These are phyloP conservation scores for Boletus eberwhitei DNA, from an alignment of 768 basidiomycete species.

Conservation along the genomic window DNA sequence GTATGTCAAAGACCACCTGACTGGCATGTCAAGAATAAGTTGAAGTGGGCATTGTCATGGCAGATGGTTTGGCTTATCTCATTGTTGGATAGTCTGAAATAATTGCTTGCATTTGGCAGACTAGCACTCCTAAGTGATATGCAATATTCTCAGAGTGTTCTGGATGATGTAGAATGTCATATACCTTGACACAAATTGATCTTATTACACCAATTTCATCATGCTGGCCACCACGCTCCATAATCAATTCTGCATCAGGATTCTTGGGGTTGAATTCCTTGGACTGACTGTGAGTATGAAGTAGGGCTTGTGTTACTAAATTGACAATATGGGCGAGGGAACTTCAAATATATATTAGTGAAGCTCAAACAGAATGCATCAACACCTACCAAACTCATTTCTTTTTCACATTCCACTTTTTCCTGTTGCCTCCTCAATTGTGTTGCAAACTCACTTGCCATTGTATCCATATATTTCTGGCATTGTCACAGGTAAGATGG, in stretches of 20 bases:
- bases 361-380: no score
- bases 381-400: neutral
- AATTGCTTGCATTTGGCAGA: neutral
- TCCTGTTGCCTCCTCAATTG: neutral
- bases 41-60: neutral
- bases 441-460: conserved; percentile 27
- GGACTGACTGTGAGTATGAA: neutral
- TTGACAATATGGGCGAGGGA: neutral
- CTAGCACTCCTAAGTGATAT: neutral
- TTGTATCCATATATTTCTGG: conserved; percentile 28
- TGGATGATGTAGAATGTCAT: neutral
- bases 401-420: neutral
- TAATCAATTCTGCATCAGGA: neutral
- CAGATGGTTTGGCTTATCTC: neutral
- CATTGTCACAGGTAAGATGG: no score
- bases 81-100: neutral
- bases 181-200: neutral
- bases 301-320: neutral
- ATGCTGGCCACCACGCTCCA: accelerated
- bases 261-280: neutral
- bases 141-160: neutral
- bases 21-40: neutral
- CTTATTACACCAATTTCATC: neutral
- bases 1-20: neutral
- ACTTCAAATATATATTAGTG: no score